A percentile compares a stretch with the other conserved stretches of the same genome.
Conservation (phyloP, 176 grass and related monocot species). For the Rhynchospora pubera region DNA sequence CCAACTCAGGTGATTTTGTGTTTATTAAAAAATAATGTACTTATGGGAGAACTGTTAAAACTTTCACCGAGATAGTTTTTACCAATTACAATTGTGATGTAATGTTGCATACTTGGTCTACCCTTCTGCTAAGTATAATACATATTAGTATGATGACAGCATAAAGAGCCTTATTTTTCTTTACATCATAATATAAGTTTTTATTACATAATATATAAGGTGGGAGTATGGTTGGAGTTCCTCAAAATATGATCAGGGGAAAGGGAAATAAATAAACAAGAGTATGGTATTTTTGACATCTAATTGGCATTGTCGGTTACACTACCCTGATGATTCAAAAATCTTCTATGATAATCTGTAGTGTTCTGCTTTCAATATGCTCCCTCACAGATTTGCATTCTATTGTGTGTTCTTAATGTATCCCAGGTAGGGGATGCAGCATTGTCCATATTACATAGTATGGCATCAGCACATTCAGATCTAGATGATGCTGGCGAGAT, state of each 20-base stretch:
- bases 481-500: slow-evolving; percentile 98
- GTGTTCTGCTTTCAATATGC: background rate
- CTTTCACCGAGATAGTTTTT: background rate
- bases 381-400: background rate
- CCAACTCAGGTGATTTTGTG: slow-evolving; percentile 73
- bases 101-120: background rate
- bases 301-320: background rate
- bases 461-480: slow-evolving; percentile 96
- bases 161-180: background rate
- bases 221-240: background rate
- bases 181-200: no score
- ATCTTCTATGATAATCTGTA: background rate
- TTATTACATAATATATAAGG: background rate
- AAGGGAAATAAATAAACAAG: background rate
- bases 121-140: background rate
- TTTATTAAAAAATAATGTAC: slow-evolving; percentile 8
- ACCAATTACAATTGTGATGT: background rate
- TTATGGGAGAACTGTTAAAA: background rate
- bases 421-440: slow-evolving; percentile 78
- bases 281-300: background rate
- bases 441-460: slow-evolving; percentile 81
- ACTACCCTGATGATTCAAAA: background rate
- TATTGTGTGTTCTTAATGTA: slow-evolving; percentile 7
- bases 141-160: background rate
- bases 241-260: background rate